phyloP scores from a whole-genome alignment of 768 basidiomycete genomes.

The Russula emetica region DNA sequence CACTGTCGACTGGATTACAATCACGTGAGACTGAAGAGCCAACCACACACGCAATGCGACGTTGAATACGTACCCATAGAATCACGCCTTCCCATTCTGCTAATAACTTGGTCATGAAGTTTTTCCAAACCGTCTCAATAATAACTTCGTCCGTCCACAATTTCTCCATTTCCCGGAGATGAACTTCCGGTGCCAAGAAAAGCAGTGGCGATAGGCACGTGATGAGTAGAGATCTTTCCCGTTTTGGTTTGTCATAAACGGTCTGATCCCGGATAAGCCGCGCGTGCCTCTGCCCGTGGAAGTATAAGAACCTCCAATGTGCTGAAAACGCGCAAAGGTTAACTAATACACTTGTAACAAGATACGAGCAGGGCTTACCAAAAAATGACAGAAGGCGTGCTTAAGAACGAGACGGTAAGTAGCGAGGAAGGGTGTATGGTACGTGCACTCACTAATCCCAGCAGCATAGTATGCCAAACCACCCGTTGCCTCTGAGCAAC shows the following conservation, averaged over 20 bases:
- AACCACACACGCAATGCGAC: neutral
- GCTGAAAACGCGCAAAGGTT: neutral
- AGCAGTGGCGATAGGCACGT: constrained; percentile 18
- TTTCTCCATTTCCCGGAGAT: constrained; percentile 23
- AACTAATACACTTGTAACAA: neutral
- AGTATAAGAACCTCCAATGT: constrained; percentile 25
- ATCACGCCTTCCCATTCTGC: constrained; percentile 16
- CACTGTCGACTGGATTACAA: constrained; percentile 30
- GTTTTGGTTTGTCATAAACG: constrained; percentile 2
- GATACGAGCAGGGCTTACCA: neutral
- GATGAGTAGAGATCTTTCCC: constrained; percentile 16
- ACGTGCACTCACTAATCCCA: constrained; percentile 10
- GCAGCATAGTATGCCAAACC: constrained; percentile 5
- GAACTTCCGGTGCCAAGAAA: constrained; percentile 24
- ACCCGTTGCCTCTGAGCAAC: neutral
- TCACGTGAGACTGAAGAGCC: neutral
- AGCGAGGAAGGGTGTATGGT: neutral
- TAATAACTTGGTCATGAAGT: constrained; percentile 8
- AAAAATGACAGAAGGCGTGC: constrained; percentile 24
- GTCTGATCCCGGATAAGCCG: constrained; percentile 15
- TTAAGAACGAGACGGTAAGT: neutral
- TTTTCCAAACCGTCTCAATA: constrained; percentile 20
- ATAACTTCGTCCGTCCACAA: constrained; percentile 22
- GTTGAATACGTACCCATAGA: constrained; percentile 12
- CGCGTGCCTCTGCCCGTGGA: constrained; percentile 24